Conservation (phyloP, 768 basidiomycete genomes). For the Roridomyces roridus region DNA sequence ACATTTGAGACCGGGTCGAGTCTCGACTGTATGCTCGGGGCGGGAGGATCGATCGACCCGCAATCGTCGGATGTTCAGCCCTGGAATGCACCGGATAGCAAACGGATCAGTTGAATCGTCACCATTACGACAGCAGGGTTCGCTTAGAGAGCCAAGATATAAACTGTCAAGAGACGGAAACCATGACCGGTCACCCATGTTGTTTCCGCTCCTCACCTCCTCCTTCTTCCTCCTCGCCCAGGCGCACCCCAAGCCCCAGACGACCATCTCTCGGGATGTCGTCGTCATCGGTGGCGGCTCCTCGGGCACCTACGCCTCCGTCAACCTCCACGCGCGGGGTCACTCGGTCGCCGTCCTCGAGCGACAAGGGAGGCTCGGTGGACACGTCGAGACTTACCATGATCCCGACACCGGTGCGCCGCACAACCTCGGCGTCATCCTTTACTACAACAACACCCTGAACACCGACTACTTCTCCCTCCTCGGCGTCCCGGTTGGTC, state of each 20-base stretch:
- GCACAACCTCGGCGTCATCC: background rate
- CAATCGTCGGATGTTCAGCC: no score
- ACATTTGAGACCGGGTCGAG: no score
- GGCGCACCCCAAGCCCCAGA: background rate
- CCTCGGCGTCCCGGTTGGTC: conserved; percentile 4
- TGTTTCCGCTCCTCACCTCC: no score
- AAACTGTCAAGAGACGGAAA: no score
- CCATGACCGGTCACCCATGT: no score
- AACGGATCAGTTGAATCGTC: no score
- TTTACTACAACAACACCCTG: conserved; percentile 10
- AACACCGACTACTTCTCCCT: conserved; percentile 8
- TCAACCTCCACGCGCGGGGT: background rate
- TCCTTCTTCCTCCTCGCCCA: no score
- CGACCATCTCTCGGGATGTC: conserved; percentile 9
- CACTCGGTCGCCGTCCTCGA: conserved; percentile 8
- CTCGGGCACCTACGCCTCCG: background rate
- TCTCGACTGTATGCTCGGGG: no score
- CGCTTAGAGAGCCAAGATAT: no score
- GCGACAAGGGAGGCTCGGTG: conserved; percentile 2
- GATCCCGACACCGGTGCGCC: background rate
- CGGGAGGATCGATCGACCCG: no score
- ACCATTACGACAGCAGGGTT: no score
- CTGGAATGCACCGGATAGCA: no score
- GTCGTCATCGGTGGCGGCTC: conserved; percentile 11
- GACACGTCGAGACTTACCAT: conserved; percentile 5